Base-by-base conservation (phyloP, 768 basidiomycete species). In the Pleurotus cornucopiae region DNA sequence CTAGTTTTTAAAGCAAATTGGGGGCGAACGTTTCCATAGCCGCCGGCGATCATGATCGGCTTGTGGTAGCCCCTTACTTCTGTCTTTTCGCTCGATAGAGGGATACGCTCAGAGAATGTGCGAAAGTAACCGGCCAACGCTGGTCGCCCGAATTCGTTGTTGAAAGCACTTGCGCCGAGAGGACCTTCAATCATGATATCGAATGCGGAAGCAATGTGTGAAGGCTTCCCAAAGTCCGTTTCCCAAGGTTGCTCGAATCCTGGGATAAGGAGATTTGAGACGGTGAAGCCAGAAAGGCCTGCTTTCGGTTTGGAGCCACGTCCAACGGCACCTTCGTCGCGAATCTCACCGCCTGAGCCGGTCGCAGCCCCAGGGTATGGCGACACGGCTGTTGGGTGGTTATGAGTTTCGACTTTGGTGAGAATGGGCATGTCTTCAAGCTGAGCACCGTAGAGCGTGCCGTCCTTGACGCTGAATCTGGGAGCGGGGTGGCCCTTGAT, bases 1-100 rank as follows among this genome's bases (percentile, higher is more conserved):
- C 72, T 70, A 2, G 79, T 75, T 73, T 99, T 99, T 65, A 74
- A 80, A 30, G 95, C 85, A 63, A 91, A 95, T 60, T 80, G 73
- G 4, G 89, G 86, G 13, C 92, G 85, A 40, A 98, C 95, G 64
- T 90, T 98, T 4, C 97, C 97, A 60, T 94, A 84, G 21, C 97
- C 97, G 16, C 97, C 97, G 6, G 97, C 96, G 61, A 99, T 89
- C 97, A 99, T 99, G 76, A 99, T 97, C 12, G 97, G 97, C 69
- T 99, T 99, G 75, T 98, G 97, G 70, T 98, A 99, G 0, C 97
- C 97, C 54, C 95, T 75, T n/a, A 94, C 73, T 67, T 93, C 89
- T 62, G 69, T 64, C 51, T 66, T 59, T 3, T 82, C 82, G 37
- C 70, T 67, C 6, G 76, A 72, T 26, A 82, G 67, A 18, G 86